Base-by-base conservation (phyloP, 2,329 filamentous ascomycete species). In the Epichloe baconii region DNA sequence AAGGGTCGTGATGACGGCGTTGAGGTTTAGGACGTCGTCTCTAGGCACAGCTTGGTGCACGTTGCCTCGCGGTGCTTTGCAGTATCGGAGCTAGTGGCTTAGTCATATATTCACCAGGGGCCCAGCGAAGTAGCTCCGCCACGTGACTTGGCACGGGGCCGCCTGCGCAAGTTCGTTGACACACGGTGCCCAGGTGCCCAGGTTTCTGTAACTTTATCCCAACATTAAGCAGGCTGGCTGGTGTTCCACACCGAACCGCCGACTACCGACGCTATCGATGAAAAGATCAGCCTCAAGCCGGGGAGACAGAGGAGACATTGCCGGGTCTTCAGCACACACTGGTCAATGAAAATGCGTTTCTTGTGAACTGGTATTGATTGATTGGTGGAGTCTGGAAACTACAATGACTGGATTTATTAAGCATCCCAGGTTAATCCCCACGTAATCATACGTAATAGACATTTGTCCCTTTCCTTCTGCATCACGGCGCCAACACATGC, bases 1-100 rank as follows among this genome's bases (percentile, higher is more conserved):
- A 8, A 46, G 21, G 17, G 38, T 52, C 15, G 51, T 46, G 42
- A 14, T 15, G n/a, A 17, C 15, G 26, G 5, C 17, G 26, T 11
- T 19, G 31, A 49, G 47, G 19, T 42, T 47, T 17, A 0, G 26
- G 8, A 31, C 10, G 26, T 31, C 3, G 26, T 11, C 31, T 31
- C 10, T 10, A 31, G 31, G 31, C 31, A 31, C 10, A 31, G 31
- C 31, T 31, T 31, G 40, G 44, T 41, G 47, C 31, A 52, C 51
- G 47, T 49, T 50, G 47, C 31, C 50, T 49, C 17, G 51, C 19
- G 36, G 51, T 49, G 37, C 26, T 46, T 15, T 10, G 26, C 35
- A 36, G 23, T 26, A 26, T 37, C 31, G 35, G 51, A 49, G 43
- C 44, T 23, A 36, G 11, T n/a, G 10, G 48, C 51, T 53, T 53